These are phyloP conservation scores for Teunomyces cretensis DNA, from an alignment of 805 yeast genomes.

Conservation along the genomic window DNA sequence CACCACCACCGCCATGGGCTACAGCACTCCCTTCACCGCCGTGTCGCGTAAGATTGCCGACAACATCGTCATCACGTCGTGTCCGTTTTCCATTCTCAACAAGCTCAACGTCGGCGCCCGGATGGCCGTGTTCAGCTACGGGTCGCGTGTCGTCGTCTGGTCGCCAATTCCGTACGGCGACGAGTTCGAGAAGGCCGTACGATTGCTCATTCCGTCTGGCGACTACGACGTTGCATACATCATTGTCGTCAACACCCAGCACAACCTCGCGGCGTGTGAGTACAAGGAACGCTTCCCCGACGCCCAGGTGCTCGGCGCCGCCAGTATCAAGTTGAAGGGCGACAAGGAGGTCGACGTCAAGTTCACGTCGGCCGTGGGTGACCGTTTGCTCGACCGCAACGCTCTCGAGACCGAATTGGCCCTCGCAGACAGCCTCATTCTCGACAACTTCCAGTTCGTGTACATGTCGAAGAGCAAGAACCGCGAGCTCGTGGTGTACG, in stretches of 20 bases:
- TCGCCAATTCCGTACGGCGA: slow-evolving; percentile 14
- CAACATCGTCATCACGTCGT: slow-evolving; percentile 30
- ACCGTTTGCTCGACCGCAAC: slow-evolving; percentile 20
- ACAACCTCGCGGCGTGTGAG: slow-evolving; percentile 10
- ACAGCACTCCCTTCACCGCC: slow-evolving; percentile 31
- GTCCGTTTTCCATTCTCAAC: slow-evolving; percentile 30
- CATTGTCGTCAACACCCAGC: slow-evolving; percentile 14
- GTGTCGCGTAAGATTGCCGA: slow-evolving; percentile 27
- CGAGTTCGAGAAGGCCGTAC: slow-evolving; percentile 12
- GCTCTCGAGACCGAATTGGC: slow-evolving; percentile 10
- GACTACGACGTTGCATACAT: slow-evolving; percentile 11
- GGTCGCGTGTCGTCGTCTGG: slow-evolving; percentile 17
- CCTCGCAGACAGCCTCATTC: slow-evolving; percentile 7
- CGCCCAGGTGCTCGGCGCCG: slow-evolving; percentile 12
- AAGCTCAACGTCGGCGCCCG: slow-evolving; percentile 37
- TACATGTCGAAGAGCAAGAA: slow-evolving; percentile 10
- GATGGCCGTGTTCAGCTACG: slow-evolving; percentile 35
- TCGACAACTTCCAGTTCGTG: slow-evolving; percentile 12
- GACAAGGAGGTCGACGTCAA: slow-evolving; percentile 5
- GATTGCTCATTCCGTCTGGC: slow-evolving; percentile 8
- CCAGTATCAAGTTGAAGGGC: slow-evolving; percentile 2
- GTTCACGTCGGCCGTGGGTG: slow-evolving; percentile 5
- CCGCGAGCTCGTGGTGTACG: slow-evolving; percentile 16
- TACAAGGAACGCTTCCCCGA: slow-evolving; percentile 14
- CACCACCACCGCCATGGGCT: slow-evolving; percentile 29